Conservation (phyloP, 2,329 filamentous ascomycete genomes). For the Colletotrichum agaves region DNA sequence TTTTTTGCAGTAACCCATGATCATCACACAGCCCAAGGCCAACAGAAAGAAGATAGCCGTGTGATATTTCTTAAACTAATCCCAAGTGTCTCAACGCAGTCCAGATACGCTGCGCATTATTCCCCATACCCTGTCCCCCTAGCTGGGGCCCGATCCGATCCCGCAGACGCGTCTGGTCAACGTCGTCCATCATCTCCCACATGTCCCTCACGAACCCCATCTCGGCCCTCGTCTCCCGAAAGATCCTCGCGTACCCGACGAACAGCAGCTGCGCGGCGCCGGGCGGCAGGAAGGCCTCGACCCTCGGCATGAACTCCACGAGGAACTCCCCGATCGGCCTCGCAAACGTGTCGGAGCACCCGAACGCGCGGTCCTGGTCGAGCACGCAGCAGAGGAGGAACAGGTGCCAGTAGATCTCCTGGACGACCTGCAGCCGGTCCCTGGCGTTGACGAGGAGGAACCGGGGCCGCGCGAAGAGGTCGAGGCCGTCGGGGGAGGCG, state of each 20-base stretch:
- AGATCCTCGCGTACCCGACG: slow-evolving; percentile 30
- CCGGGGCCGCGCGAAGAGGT: slow-evolving; percentile 28
- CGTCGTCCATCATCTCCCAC: slow-evolving; percentile 33
- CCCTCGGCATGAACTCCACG: slow-evolving; percentile 39
- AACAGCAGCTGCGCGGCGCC: slow-evolving; percentile 28
- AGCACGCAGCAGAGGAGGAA: slow-evolving; percentile 44
- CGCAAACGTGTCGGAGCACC: slow-evolving; percentile 43
- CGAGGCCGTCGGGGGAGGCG: background rate
- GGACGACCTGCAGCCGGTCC: slow-evolving; percentile 8
- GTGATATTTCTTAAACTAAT: slow-evolving; percentile 12
- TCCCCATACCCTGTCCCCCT: slow-evolving; percentile 18
- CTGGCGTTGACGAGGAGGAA: slow-evolving; percentile 25
- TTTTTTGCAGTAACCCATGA: too few species aligned
- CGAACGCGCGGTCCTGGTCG: slow-evolving; percentile 42
- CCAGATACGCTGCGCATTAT: slow-evolving; percentile 29
- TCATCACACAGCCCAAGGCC: too few species aligned
- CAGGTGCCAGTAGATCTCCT: slow-evolving; percentile 33
- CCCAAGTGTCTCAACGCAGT: slow-evolving; percentile 33
- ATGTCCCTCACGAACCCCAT: slow-evolving; percentile 23
- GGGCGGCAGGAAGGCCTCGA: slow-evolving; percentile 22
- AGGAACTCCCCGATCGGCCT: slow-evolving; percentile 42
- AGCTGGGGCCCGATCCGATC: slow-evolving; percentile 26
- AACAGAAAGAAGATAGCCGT: too few species aligned
- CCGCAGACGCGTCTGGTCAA: slow-evolving; percentile 17
- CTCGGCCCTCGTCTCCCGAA: slow-evolving; percentile 26